Conservation (phyloP, 208 protist genomes). For the Wallacemonas rigidus region DNA sequence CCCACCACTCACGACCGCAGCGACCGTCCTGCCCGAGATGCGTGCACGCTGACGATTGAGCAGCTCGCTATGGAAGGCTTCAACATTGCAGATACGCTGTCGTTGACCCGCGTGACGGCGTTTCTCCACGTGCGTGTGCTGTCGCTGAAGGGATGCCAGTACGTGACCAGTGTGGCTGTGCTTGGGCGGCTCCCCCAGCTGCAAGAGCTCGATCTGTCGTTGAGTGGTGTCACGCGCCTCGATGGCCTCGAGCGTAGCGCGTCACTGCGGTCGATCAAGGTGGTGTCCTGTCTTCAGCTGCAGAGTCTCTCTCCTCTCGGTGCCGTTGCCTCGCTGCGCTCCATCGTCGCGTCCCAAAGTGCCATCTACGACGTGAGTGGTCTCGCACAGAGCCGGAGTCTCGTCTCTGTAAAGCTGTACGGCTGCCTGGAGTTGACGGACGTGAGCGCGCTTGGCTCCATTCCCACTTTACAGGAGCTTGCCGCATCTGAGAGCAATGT, state of each 20-base stretch:
- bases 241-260: slow-evolving; percentile 19
- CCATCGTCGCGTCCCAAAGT: slow-evolving; percentile 29
- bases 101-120: neutral
- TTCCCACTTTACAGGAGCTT: slow-evolving; percentile 26
- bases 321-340: slow-evolving; percentile 5
- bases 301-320: slow-evolving; percentile 24
- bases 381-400: slow-evolving; percentile 23
- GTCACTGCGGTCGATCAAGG: slow-evolving; percentile 17
- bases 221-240: slow-evolving; percentile 10
- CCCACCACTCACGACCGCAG: too few species aligned
- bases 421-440: slow-evolving; percentile 28
- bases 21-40: too few species aligned
- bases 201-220: slow-evolving; percentile 24
- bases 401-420: slow-evolving; percentile 25
- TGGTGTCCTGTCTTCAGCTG: slow-evolving; percentile 19
- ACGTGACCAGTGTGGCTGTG: neutral
- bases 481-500: slow-evolving; percentile 34
- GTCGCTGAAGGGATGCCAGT: neutral
- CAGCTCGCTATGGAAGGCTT: slow-evolving; percentile 20
- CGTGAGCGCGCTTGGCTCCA: slow-evolving; percentile 23
- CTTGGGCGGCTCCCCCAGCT: slow-evolving; percentile 18
- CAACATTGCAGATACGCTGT: slow-evolving; percentile 9
- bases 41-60: slow-evolving; percentile 5
- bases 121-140: slow-evolving; percentile 14
- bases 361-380: slow-evolving; percentile 24